Conservation (phyloP, 2,329 filamentous ascomycete genomes). For the Xylariaceae sp. region DNA sequence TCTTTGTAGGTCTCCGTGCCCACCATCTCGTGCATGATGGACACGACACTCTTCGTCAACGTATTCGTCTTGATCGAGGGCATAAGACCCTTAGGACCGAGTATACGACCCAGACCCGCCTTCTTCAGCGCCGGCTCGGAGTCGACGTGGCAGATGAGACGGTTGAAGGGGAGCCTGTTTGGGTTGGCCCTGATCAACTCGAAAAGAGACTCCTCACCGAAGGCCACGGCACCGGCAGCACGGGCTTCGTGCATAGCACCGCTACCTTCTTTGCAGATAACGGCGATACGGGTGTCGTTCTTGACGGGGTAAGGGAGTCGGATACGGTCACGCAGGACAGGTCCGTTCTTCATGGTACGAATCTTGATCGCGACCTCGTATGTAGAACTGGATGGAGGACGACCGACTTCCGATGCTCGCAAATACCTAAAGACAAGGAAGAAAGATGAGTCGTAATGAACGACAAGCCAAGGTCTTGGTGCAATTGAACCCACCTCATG, state of each 20-base stretch:
- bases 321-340: conserved; percentile 80
- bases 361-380: conserved; percentile 86
- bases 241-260: conserved; percentile 67
- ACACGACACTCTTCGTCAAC: conserved; percentile 72
- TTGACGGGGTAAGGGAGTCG: conserved; percentile 84
- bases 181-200: conserved; percentile 60
- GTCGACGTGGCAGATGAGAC: conserved; percentile 77
- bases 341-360: conserved; percentile 76
- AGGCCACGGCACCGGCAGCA: conserved; percentile 71
- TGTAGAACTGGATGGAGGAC: conserved; percentile 65
- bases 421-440: conserved; percentile 60
- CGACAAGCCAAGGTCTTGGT: neutral
- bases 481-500: conserved; percentile 60
- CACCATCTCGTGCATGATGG: conserved; percentile 73
- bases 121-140: conserved; percentile 75
- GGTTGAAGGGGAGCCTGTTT: conserved; percentile 80
- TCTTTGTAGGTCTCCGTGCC: conserved; percentile 86
- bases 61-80: conserved; percentile 83
- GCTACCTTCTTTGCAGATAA: conserved; percentile 81
- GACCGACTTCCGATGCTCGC: conserved; percentile 86
- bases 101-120: conserved; percentile 69
- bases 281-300: conserved; percentile 81
- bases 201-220: conserved; percentile 83
- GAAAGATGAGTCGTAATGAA: neutral
- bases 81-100: conserved; percentile 91